phyloP scores from a whole-genome alignment of 768 basidiomycete species.

The Gloeostereum incarnatum region DNA sequence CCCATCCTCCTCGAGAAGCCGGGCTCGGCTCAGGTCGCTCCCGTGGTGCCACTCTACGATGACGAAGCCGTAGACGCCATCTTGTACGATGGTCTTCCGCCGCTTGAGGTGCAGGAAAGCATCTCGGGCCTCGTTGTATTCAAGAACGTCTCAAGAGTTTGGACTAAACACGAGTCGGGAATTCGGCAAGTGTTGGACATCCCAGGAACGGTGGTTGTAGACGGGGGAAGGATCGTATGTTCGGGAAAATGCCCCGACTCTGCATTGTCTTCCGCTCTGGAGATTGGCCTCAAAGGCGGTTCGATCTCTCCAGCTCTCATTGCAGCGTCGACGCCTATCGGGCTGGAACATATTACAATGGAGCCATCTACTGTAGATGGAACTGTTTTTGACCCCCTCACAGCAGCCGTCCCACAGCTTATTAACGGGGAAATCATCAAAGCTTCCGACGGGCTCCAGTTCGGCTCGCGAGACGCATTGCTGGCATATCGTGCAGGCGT shows the following conservation, averaged over 20 bases:
- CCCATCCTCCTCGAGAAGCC: conserved; percentile 36
- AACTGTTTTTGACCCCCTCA: neutral
- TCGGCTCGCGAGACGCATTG: conserved; percentile 41
- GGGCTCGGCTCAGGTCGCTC: conserved; percentile 35
- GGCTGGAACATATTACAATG: neutral
- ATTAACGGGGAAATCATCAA: conserved; percentile 23
- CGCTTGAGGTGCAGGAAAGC: conserved; percentile 32
- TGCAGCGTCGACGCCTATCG: neutral
- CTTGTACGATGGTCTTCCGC: conserved; percentile 60
- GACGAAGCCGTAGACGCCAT: conserved; percentile 49
- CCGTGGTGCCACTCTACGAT: conserved; percentile 48
- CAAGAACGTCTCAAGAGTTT: conserved; percentile 38
- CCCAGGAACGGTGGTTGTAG: conserved; percentile 7
- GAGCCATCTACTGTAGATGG: neutral
- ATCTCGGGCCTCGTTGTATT: conserved; percentile 36
- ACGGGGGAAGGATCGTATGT: conserved; percentile 44
- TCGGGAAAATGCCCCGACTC: too few species aligned
- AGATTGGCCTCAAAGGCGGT: neutral
- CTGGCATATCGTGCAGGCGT: conserved; percentile 70
- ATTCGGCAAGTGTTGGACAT: conserved; percentile 11
- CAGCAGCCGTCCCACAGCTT: too few species aligned
- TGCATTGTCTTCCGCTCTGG: too few species aligned
- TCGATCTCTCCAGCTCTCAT: neutral
- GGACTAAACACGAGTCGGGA: conserved; percentile 10
- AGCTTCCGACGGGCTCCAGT: conserved; percentile 61